Conservation (phyloP, 352 stramenopile genomes). For the Phytophthora kernoviae region DNA sequence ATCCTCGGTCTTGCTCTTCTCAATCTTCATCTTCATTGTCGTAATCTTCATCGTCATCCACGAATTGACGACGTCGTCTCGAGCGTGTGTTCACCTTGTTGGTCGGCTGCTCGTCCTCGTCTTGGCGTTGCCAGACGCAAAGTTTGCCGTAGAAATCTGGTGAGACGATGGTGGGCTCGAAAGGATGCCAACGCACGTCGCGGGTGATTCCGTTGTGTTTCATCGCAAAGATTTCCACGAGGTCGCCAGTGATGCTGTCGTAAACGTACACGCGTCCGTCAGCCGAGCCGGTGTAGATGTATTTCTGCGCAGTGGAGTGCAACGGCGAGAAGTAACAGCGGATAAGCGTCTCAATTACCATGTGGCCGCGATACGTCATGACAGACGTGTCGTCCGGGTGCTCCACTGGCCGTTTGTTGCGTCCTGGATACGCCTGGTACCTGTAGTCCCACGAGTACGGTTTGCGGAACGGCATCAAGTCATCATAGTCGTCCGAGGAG, state of each 20-base stretch:
- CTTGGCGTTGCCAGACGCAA: constrained; percentile 79
- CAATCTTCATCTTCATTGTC: not conserved
- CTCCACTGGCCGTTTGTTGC: constrained; percentile 51
- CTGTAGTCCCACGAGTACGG: constrained; percentile 85
- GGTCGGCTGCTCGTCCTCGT: constrained; percentile 20
- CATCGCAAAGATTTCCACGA: constrained; percentile 84
- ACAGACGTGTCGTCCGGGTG: constrained; percentile 79
- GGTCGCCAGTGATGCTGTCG: constrained; percentile 70
- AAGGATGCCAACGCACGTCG: constrained; percentile 86
- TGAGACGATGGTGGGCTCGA: constrained; percentile 81
- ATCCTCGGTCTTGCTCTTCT: no score
- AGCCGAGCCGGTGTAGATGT: constrained; percentile 84
- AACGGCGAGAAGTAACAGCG: constrained; percentile 88
- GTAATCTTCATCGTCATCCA: not conserved
- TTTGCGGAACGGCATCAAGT: constrained; percentile 46
- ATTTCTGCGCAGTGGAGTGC: constrained; percentile 87
- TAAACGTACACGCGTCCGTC: constrained; percentile 87
- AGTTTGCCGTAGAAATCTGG: constrained; percentile 88
- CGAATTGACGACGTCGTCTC: not conserved
- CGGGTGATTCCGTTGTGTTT: constrained; percentile 78
- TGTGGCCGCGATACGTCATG: constrained; percentile 86
- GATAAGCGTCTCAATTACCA: constrained; percentile 84
- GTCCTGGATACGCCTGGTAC: constrained; percentile 77
- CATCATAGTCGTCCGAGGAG: constrained; percentile 49
- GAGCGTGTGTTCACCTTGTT: constrained; percentile 3